phyloP scores from a whole-genome alignment of 1,284 basidiomycete species.

The Pseudomicrostroma phylloplanum region DNA sequence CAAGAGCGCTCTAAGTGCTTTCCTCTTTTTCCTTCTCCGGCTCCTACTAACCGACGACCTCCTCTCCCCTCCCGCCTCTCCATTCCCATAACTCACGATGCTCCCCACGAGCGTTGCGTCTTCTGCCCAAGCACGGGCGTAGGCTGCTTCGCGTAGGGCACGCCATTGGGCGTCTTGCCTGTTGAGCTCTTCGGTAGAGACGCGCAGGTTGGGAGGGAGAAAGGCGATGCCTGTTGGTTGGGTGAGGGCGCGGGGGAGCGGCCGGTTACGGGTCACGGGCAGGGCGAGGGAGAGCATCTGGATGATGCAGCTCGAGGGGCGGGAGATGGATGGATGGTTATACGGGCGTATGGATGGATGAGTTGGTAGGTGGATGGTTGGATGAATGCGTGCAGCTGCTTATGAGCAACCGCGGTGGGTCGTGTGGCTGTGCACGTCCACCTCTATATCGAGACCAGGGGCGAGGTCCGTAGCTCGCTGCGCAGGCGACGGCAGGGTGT shows the following conservation, averaged over 20 bases:
- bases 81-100: not conserved
- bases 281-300: not conserved
- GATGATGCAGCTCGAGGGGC: not conserved
- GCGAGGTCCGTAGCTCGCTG: no score
- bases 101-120: slow-evolving; percentile 35
- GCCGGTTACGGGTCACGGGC: not conserved
- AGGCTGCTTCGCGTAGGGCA: slow-evolving; percentile 29
- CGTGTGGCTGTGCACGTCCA: no score
- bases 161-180: slow-evolving; percentile 33
- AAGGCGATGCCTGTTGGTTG: slow-evolving; percentile 30
- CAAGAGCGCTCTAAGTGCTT: not conserved
- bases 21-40: not conserved
- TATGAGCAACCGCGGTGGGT: no score
- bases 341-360: not conserved
- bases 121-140: slow-evolving; percentile 32
- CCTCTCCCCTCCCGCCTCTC: not conserved
- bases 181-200: slow-evolving; percentile 34
- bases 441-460: no score
- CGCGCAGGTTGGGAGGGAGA: slow-evolving; percentile 34
- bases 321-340: not conserved
- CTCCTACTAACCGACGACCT: not conserved
- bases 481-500: no score
- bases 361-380: not conserved
- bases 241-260: slow-evolving; percentile 16
- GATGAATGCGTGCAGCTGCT: not conserved